A percentile compares a stretch with the other conserved stretches of the same genome.
Conservation (phyloP, 306 rosid species). For the Hylodesmum podocarpum region DNA sequence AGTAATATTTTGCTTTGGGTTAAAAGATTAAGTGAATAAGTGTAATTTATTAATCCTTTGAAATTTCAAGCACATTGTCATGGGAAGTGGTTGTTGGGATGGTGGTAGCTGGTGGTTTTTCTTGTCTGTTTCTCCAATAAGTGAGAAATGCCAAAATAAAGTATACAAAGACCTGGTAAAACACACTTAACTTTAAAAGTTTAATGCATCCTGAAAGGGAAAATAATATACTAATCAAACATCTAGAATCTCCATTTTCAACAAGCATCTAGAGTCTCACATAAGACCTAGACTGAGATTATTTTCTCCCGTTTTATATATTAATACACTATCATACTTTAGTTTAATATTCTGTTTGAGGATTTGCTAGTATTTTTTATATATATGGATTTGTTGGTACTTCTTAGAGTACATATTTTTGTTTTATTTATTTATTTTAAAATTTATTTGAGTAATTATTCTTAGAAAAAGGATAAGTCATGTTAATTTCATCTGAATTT, state of each 20-base stretch:
- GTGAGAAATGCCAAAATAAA: slow-evolving; percentile 35
- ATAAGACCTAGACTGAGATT: not conserved
- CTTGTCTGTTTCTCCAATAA: slow-evolving; percentile 6
- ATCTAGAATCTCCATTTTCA: too few relatives aligned
- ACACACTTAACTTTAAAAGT: not conserved
- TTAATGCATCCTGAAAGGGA: not conserved
- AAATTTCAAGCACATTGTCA: not conserved
- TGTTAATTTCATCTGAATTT: not conserved
- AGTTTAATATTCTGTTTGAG: not conserved
- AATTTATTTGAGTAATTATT: not conserved
- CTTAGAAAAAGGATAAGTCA: not conserved
- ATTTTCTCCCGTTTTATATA: not conserved
- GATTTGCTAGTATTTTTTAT: not conserved
- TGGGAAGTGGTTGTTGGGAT: slow-evolving; percentile 22
- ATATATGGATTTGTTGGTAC: too few relatives aligned
- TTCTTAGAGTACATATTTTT: not conserved
- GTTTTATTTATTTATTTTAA: not conserved
- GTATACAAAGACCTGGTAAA: not conserved
- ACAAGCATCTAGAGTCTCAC: slow-evolving; percentile 8
- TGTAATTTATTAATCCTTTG: not conserved
- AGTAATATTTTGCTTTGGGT: not conserved
- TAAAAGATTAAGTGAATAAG: not conserved
- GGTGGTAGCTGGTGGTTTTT: slow-evolving; percentile 23
- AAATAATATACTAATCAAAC: not conserved
- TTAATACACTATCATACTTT: not conserved